Conservation (phyloP, 1,139 yeast genomes). For the Yamadazyma pseudoaaseri region DNA sequence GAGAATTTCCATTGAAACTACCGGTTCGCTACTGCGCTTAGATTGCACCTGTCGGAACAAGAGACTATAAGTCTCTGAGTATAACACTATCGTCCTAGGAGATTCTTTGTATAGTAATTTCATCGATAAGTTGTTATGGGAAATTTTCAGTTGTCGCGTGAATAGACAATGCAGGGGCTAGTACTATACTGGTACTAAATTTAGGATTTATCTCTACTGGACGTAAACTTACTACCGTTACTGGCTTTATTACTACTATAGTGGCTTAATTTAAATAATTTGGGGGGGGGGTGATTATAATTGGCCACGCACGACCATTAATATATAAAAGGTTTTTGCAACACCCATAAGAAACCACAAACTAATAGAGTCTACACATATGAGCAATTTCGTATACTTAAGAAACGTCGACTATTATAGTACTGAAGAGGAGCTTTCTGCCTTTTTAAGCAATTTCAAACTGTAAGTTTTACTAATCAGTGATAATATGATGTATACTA, state of each 20-base stretch:
- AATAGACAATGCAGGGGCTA: neutral
- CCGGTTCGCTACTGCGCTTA: slow-evolving; percentile 20
- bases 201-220: no score
- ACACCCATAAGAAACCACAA: neutral
- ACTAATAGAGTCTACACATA: neutral
- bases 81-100: slow-evolving; percentile 56
- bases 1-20: slow-evolving; percentile 55
- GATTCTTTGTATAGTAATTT: slow-evolving; percentile 47
- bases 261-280: no score
- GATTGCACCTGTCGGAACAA: slow-evolving; percentile 39
- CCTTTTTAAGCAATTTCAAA: slow-evolving; percentile 25
- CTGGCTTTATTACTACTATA: no score
- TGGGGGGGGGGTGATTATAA: no score
- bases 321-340: slow-evolving; percentile 1
- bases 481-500: slow-evolving; percentile 4
- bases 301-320: no score
- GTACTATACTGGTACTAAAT: no score
- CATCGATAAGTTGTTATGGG: slow-evolving; percentile 31
- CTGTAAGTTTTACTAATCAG: slow-evolving; percentile 14
- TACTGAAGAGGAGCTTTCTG: slow-evolving; percentile 43
- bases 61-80: slow-evolving; percentile 50
- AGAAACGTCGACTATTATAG: slow-evolving; percentile 43
- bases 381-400: slow-evolving; percentile 17
- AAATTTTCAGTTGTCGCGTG: neutral
- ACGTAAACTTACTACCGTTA: no score